Base-by-base conservation (phyloP, 345 rosid genomes). In the Arabidopsis arenosa region DNA sequence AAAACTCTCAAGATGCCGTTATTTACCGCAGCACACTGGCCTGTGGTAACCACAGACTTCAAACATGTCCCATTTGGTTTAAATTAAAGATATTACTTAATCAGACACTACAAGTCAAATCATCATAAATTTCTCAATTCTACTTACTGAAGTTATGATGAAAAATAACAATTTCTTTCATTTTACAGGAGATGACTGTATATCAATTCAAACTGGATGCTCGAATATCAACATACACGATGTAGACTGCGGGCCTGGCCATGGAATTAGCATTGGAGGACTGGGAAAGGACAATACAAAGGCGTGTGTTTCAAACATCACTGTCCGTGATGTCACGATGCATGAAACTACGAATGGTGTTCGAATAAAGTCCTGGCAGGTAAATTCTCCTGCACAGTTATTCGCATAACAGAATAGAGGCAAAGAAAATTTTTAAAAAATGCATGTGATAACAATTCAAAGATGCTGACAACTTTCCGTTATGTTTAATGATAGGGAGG, bases 321-420 rank as follows among this genome's bases (percentile, higher is more conserved):
- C 89, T 14, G 90, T 91, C 66, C 89, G 89, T 44, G 90, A 91
- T 72, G 88, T 84, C 66, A 68, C 68, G 0, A 77, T 93, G 79
- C 85, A 84, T 28, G 73, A 75, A 72, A 91, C 97, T 28, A 32
- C 81, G 39, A 86, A 86, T 14, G 96, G 96, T 54, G 93, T 93
- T 54, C 80, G 97, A 75, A 91, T 93, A 68, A 93, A 93, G 86
- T 89, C 98, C 54, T 91, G 98, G 97, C 97, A 91, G 98, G 97
- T 88, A 81, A 32, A 62, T 43, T 43, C 13, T 5, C 30, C 43
- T 18, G 49, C 15, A 72, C 21, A 57, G 12, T 14, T 37, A 32
- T 60, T 36, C 70, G 18, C 73, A 40, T 47, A 30, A 43, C 56
- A 48, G 17, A 21, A 62, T 21, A 52, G 18, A 66, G n/a, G 11